A percentile compares a stretch with the other conserved stretches of the same genome.
Conservation (phyloP, 2,329 filamentous ascomycete species). For the Nigrograna mackinnonii region DNA sequence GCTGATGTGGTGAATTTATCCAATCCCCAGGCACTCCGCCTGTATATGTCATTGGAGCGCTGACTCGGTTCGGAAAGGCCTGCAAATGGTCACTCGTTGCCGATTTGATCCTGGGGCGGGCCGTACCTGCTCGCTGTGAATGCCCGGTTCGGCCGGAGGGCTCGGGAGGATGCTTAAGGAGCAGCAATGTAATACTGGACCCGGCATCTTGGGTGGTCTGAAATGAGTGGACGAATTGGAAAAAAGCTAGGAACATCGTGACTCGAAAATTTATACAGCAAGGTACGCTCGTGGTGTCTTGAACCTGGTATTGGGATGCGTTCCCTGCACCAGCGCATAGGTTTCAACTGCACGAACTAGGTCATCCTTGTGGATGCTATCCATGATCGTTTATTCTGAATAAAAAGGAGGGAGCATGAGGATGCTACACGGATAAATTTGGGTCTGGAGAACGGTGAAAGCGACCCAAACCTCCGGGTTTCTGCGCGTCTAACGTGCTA, state of each 20-base stretch:
- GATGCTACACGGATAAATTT: slow-evolving; percentile 15
- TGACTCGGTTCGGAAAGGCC: neutral
- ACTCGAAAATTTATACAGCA: slow-evolving; percentile 2
- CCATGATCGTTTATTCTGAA: slow-evolving; percentile 4
- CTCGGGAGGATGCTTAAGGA: neutral
- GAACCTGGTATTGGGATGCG: slow-evolving; percentile 13
- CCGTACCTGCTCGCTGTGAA: neutral
- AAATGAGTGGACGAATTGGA: neutral
- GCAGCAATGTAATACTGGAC: neutral
- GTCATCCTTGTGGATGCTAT: neutral
- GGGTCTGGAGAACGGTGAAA: slow-evolving; percentile 7
- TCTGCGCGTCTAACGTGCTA: neutral
- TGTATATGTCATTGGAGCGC: slow-evolving; percentile 3
- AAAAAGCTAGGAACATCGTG: neutral
- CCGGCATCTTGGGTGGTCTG: neutral
- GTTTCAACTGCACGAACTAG: slow-evolving; percentile 3
- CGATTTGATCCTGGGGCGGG: neutral
- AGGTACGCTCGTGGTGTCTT: slow-evolving; percentile 5
- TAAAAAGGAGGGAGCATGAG: slow-evolving; percentile 1
- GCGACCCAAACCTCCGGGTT: slow-evolving; percentile 9
- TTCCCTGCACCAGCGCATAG: slow-evolving; percentile 2
- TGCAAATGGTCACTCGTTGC: neutral
- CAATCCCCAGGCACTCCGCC: slow-evolving; percentile 1
- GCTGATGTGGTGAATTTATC: slow-evolving; percentile 12
- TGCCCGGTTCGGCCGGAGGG: too few species aligned